Conservation (phyloP, 371 early-diverging fungal genomes). For the Rhizopus stolonifer region DNA sequence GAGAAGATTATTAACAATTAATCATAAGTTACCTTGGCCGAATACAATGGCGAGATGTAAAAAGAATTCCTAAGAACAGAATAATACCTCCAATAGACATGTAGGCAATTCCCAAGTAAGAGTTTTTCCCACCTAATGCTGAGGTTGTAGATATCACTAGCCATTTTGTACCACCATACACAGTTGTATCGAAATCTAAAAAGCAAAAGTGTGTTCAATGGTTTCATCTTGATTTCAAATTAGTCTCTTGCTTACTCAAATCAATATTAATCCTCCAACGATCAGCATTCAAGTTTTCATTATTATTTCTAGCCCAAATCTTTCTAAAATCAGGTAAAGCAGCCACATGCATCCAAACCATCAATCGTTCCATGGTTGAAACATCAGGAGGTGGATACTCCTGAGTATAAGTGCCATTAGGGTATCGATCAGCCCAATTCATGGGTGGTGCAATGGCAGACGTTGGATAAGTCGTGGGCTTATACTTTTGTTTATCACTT, state of each 20-base stretch:
- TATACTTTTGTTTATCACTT: constrained; percentile 76
- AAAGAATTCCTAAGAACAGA: constrained; percentile 80
- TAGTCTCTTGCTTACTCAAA: constrained; percentile 48
- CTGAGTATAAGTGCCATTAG: constrained; percentile 59
- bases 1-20: not conserved
- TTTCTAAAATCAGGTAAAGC: constrained; percentile 97
- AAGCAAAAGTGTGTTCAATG: not conserved
- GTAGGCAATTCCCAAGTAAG: constrained; percentile 93
- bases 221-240: too few relatives aligned
- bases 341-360: constrained; percentile 99
- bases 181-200: constrained; percentile 75
- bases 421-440: constrained; percentile 68
- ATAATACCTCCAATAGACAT: constrained; percentile 85
- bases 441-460: constrained; percentile 74
- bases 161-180: constrained; percentile 90
- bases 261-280: constrained; percentile 68
- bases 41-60: constrained; percentile 82
- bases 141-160: constrained; percentile 90
- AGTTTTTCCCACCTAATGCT: constrained; percentile 92
- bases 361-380: constrained; percentile 76
- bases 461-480: constrained; percentile 52
- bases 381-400: constrained; percentile 71
- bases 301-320: constrained; percentile 81
- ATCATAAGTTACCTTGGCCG: constrained; percentile 72
- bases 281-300: constrained; percentile 55